Percentiles rank a stretch among this genome's conserved stretches.
These are phyloP conservation scores for Hypomontagnella submonticulosa DNA, from an alignment of 495 filamentous ascomycete genomes.

Conservation along the genomic window DNA sequence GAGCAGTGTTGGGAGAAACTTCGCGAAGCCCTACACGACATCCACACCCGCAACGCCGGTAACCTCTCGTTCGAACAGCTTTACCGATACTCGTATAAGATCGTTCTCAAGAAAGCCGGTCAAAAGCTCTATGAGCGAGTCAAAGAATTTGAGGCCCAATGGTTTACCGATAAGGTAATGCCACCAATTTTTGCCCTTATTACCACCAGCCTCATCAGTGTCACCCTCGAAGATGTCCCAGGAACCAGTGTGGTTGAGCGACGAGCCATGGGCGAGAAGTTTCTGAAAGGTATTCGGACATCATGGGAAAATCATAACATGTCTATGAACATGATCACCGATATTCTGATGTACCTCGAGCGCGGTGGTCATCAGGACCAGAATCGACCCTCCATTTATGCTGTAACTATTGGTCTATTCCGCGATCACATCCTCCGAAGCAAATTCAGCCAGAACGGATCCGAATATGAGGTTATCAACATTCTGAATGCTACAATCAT, in stretches of 20 bases:
- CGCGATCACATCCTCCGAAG: constrained; percentile 77
- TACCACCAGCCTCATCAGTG: constrained; percentile 65
- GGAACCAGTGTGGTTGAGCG: constrained; percentile 77
- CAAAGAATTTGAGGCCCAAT: constrained; percentile 79
- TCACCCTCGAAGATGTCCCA: constrained; percentile 56
- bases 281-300: constrained; percentile 77
- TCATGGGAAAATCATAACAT: constrained; percentile 90
- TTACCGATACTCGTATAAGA: constrained; percentile 94
- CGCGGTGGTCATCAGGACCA: constrained; percentile 79
- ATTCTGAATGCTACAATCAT: constrained; percentile 84
- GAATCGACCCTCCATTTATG: constrained; percentile 80
- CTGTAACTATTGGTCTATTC: constrained; percentile 85
- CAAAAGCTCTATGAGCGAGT: constrained; percentile 83
- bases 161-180: constrained; percentile 77
- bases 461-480: constrained; percentile 67
- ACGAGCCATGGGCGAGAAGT: constrained; percentile 81
- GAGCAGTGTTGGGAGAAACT: constrained; percentile 84
- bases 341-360: constrained; percentile 99
- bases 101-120: constrained; percentile 91
- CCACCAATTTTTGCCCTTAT: constrained; percentile 70
- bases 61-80: constrained; percentile 92
- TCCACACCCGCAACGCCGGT: constrained; percentile 93
- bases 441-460: constrained; percentile 54
- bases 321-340: constrained; percentile 96
- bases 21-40: constrained; percentile 77